Base-by-base conservation (phyloP, 768 basidiomycete genomes). In the Neoboletus brunneissimus region DNA sequence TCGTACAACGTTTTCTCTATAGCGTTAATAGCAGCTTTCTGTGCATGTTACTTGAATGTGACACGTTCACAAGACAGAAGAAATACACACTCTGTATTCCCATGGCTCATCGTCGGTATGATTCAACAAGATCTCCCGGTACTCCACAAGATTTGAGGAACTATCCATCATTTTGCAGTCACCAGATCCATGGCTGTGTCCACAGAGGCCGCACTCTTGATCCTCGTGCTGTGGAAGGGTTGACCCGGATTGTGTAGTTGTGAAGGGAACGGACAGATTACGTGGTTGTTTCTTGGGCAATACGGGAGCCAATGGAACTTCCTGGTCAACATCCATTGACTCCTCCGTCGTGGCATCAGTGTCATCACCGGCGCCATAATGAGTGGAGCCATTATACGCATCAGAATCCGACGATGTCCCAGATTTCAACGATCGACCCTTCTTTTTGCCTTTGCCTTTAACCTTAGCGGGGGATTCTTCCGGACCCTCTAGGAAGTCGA, bases 61-160 rank as follows among this genome's bases (percentile, higher is more conserved):
- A 55, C 38, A 20, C 9, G 2, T 45, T 42, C 41, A 35, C n/a
- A 47, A 35, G 38, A 62, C 42, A 10, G 38, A 18, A 20, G 54
- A 3, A 25, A 73, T 75, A 62, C 68, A 23, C 70, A 89, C 89
- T 63, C 88, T 76, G 37, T 79, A 76, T 66, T 87, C 83, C 64
- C 81, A 77, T 43, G 87, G 76, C 60, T 92, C 90, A 61, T 85
- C 84, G 16, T 81, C 79, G n/a, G 79, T 76, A 58, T 87, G 77
- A 29, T 80, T 69, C 58, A 91, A 70, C 37, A 91, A 70, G 73
- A 89, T 84, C 45, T 79, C 76, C 43, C 89, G 81, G 64, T 84
- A 91, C 62, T 88, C 83, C 13, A 82, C 80, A 22, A 92, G 75
- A 66, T 89, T 83, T 54, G 82, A 78, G 18, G 87, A 82, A 48